Conservation (phyloP, 768 basidiomycete genomes). For the Lentinula boryana region DNA sequence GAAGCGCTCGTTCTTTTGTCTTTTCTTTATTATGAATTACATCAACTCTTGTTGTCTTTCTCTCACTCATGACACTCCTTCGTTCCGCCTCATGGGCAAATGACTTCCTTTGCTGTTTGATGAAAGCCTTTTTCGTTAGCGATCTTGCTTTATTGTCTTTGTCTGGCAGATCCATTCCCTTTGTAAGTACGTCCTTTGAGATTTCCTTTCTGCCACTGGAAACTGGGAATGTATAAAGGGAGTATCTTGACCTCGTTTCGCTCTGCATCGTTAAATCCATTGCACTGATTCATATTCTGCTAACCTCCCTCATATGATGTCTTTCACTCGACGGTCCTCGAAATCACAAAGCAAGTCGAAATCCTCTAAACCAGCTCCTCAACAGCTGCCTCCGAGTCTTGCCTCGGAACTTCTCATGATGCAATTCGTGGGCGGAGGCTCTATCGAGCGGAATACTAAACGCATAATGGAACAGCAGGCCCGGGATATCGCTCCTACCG, state of each 20-base stretch:
- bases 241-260: not conserved
- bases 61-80: not conserved
- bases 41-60: not conserved
- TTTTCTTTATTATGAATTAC: not conserved
- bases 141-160: not conserved
- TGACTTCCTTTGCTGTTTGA: not conserved
- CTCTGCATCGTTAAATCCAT: not conserved
- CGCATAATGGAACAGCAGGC: constrained; percentile 30
- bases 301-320: not conserved
- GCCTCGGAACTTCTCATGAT: constrained; percentile 36
- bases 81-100: not conserved
- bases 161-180: not conserved
- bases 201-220: not conserved
- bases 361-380: not conserved
- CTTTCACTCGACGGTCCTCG: not conserved
- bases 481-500: constrained; percentile 14
- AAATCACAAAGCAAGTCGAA: not conserved
- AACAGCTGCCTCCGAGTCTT: constrained; percentile 29
- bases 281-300: too few species aligned
- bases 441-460: constrained; percentile 26
- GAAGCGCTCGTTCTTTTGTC: not conserved
- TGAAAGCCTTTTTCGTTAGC: not conserved
- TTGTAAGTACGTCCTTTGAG: not conserved
- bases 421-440: constrained; percentile 39
- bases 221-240: not conserved